These are phyloP conservation scores for Naegleria gruberi DNA, from an alignment of 208 protist genomes.

Conservation along the genomic window DNA sequence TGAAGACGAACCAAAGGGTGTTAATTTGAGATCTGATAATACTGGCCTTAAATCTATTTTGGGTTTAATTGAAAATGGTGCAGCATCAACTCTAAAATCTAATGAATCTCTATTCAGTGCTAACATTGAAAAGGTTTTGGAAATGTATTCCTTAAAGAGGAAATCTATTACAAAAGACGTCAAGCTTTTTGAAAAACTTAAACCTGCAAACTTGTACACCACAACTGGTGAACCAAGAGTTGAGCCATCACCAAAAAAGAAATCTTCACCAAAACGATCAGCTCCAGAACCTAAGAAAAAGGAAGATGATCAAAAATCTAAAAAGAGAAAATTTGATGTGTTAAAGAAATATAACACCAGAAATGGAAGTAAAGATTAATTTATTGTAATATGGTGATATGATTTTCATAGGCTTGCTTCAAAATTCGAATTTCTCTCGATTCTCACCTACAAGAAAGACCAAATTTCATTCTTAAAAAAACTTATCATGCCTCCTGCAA, in stretches of 20 bases:
- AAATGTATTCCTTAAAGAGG: not conserved
- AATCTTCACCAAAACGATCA: not conserved
- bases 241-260: not conserved
- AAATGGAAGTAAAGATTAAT: too few relatives aligned
- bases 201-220: not conserved
- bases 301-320: not conserved
- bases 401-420: too few relatives aligned
- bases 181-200: not conserved
- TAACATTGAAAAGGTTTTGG: not conserved
- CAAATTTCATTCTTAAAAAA: too few relatives aligned
- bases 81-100: not conserved
- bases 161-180: not conserved
- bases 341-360: too few relatives aligned
- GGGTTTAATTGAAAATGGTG: not conserved
- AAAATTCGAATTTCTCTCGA: too few relatives aligned
- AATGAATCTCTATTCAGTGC: not conserved
- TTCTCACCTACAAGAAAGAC: too few relatives aligned
- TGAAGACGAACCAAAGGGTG: not conserved
- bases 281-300: not conserved
- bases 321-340: too few relatives aligned
- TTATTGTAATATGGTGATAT: too few relatives aligned
- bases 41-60: not conserved
- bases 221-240: not conserved
- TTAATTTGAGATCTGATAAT: not conserved
- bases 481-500: too few relatives aligned